Evolutionary conservation across 2,329 filamentous ascomycete genomes (phyloP).

Genomic region (Aspergillus carbonarius): DNA sequence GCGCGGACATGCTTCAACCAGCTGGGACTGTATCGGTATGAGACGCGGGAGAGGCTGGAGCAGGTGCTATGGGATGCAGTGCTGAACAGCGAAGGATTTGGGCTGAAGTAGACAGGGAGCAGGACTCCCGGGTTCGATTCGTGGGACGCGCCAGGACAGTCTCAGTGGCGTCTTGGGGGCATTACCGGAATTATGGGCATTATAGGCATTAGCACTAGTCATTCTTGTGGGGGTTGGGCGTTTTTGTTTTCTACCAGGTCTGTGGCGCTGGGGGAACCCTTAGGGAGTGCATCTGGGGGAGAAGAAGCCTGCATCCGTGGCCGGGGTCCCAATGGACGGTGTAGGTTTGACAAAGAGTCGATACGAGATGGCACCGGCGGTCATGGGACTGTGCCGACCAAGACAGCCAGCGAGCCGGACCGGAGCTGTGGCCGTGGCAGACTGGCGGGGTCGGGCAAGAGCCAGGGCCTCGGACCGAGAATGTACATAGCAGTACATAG

Average conservation of each 20-base stretch:
- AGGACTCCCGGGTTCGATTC: slow-evolving; percentile 8
- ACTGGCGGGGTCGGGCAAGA: not conserved
- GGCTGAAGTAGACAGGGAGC: slow-evolving; percentile 58
- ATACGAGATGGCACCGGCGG: not conserved
- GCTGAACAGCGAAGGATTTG: slow-evolving; percentile 88
- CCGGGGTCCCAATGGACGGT: not conserved
- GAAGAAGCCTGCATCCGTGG: not conserved
- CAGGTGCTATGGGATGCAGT: slow-evolving; percentile 79
- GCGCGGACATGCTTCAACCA: slow-evolving; percentile 91
- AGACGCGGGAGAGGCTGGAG: slow-evolving; percentile 65
- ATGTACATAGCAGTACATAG: not conserved
- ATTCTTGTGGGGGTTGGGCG: not conserved
- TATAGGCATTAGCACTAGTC: not conserved
- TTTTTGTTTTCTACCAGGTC: not conserved
- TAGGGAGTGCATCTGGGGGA: not conserved
- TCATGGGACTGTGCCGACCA: not conserved
- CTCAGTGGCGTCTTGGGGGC: not conserved
- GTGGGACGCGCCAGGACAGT: not conserved
- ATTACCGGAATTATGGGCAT: not conserved
- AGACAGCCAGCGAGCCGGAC: not conserved
- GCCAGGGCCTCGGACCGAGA: not conserved
- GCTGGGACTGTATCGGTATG: slow-evolving; percentile 73
- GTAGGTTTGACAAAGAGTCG: not conserved
- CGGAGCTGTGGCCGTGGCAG: not conserved
- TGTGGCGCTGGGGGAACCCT: not conserved